Evolutionary conservation across 1,139 yeast species (phyloP).

Genomic region (Magnusiomyces ingens): DNA sequence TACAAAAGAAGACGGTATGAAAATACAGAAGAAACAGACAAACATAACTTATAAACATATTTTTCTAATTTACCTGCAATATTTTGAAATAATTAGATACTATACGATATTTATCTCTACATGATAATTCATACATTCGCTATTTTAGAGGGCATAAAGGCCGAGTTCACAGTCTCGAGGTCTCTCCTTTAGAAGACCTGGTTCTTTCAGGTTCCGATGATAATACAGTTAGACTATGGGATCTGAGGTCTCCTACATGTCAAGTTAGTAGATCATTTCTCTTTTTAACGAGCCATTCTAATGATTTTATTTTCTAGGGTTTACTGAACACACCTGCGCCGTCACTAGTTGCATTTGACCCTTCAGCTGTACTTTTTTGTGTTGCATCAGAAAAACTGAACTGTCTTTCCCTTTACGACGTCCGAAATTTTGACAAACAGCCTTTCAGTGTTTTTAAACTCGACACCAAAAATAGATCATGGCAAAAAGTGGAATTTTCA

Average conservation of each 20-base stretch:
- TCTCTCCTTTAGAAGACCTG: conserved; percentile 64
- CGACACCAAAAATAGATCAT: conserved; percentile 32
- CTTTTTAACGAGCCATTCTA: background rate
- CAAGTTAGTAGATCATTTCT: conserved; percentile 11
- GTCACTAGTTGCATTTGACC: conserved; percentile 63
- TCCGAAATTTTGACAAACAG: conserved; percentile 48
- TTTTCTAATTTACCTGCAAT: no score
- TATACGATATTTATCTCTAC: conserved; percentile 61
- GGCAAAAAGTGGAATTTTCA: conserved; percentile 74
- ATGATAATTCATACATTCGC: conserved; percentile 71
- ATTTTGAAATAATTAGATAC: conserved; percentile 22
- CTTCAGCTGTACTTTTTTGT: conserved; percentile 76
- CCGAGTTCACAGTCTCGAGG: conserved; percentile 63
- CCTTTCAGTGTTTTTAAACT: conserved; percentile 45
- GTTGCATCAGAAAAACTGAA: conserved; percentile 48
- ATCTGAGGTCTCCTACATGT: conserved; percentile 46
- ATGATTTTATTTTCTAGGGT: conserved; percentile 39
- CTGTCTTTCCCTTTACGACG: conserved; percentile 54
- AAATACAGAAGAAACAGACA: background rate
- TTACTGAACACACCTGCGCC: conserved; percentile 54
- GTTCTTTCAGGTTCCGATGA: conserved; percentile 70
- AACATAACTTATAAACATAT: no score
- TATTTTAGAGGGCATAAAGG: conserved; percentile 84
- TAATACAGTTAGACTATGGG: conserved; percentile 83
- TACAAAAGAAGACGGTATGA: conserved; percentile 66